Conservation (phyloP, 805 yeast genomes). For the Ogataea methanolica region DNA sequence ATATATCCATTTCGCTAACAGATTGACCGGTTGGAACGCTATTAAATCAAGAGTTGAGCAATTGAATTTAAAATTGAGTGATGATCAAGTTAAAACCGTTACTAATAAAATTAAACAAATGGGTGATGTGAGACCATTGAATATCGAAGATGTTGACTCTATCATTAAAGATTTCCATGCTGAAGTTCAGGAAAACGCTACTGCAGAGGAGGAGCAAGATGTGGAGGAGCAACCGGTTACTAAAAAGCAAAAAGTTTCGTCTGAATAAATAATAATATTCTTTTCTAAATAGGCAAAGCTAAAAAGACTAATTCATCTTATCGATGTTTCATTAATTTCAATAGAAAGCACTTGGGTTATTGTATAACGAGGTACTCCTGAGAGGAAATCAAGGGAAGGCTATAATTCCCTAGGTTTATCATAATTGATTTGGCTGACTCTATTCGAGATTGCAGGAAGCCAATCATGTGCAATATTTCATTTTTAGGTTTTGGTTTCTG, state of each 20-base stretch:
- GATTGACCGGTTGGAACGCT: constrained; percentile 62
- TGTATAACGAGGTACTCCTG: too few relatives aligned
- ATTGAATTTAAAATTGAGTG: constrained; percentile 49
- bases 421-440: too few relatives aligned
- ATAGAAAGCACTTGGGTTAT: too few relatives aligned
- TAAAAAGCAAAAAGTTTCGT: neutral
- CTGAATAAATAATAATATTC: neutral
- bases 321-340: too few relatives aligned
- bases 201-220: constrained; percentile 19
- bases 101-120: constrained; percentile 50
- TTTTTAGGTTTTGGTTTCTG: too few relatives aligned
- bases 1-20: constrained; percentile 56
- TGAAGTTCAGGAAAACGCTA: constrained; percentile 24
- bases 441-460: too few relatives aligned
- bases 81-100: constrained; percentile 53
- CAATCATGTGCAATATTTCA: too few relatives aligned
- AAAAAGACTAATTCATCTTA: too few relatives aligned
- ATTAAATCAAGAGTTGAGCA: constrained; percentile 59
- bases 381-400: too few relatives aligned
- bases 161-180: constrained; percentile 53
- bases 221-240: constrained; percentile 33
- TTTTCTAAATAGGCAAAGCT: too few relatives aligned
- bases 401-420: too few relatives aligned
- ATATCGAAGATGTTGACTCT: constrained; percentile 58
- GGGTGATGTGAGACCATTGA: constrained; percentile 58